phyloP scores from a whole-genome alignment of 257 asterid genomes.

The Oldenlandia corymbosa region DNA sequence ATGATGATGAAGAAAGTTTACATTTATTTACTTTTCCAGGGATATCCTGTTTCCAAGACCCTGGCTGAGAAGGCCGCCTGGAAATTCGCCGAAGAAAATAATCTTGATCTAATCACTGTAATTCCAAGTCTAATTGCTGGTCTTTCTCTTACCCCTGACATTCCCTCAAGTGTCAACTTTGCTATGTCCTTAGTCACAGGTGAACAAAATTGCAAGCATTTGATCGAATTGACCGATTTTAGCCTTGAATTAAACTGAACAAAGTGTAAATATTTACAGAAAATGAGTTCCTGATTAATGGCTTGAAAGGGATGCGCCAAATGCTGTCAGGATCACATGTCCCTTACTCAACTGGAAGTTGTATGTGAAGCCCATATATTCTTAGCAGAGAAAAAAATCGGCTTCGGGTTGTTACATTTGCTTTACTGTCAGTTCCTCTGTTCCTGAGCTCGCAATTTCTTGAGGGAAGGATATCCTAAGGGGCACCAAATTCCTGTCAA shows the following conservation, averaged over 20 bases:
- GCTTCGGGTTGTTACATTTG: constrained; percentile 26
- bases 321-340: constrained; percentile 25
- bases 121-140: constrained; percentile 27
- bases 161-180: constrained; percentile 20
- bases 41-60: constrained; percentile 29
- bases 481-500: constrained; percentile 4
- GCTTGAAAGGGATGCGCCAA: constrained; percentile 24
- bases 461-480: constrained; percentile 17
- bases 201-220: too few relatives aligned
- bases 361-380: constrained; percentile 26
- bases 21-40: constrained; percentile 12
- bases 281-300: constrained; percentile 17
- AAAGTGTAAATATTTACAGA: too few relatives aligned
- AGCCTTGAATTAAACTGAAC: too few relatives aligned
- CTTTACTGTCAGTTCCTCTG: constrained; percentile 18
- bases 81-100: constrained; percentile 22
- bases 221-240: too few relatives aligned
- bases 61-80: constrained; percentile 31
- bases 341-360: constrained; percentile 18
- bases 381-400: constrained; percentile 26
- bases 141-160: constrained; percentile 16
- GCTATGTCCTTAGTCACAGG: constrained; percentile 26
- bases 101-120: constrained; percentile 19
- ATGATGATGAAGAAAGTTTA: too few relatives aligned
- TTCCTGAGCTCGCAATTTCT: constrained; percentile 17